These are phyloP conservation scores for Plasmodium cynomolgi DNA, from an alignment of 169 alveolate species.

Conservation along the genomic window DNA sequence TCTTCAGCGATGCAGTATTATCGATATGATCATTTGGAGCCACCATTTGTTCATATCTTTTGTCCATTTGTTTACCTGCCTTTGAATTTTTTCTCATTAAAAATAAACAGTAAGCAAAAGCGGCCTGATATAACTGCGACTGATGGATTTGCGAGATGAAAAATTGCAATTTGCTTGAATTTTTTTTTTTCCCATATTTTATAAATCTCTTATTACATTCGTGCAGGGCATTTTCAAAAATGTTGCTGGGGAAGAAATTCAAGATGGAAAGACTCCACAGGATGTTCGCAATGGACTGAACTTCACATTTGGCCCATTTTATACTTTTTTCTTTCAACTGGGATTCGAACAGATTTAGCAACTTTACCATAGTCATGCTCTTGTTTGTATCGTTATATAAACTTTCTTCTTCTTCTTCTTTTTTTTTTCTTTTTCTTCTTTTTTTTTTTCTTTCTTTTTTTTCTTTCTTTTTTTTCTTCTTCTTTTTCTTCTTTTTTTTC, in stretches of 20 bases:
- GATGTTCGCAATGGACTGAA: slow-evolving; percentile 60
- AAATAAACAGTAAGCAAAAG: slow-evolving; percentile 42
- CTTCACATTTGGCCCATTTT: slow-evolving; percentile 57
- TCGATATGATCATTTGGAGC: background rate
- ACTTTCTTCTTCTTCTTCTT: background rate
- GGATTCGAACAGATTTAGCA: slow-evolving; percentile 9
- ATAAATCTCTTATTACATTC: slow-evolving; percentile 74
- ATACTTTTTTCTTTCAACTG: slow-evolving; percentile 31
- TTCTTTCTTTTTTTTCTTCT: too few relatives aligned
- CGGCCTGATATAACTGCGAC: slow-evolving; percentile 58
- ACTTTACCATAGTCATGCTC: background rate
- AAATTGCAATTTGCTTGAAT: slow-evolving; percentile 25
- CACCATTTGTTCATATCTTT: background rate
- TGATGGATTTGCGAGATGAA: slow-evolving; percentile 68
- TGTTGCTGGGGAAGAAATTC: slow-evolving; percentile 24
- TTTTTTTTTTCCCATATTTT: slow-evolving; percentile 34
- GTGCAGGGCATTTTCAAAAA: slow-evolving; percentile 43
- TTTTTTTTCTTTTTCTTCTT: too few relatives aligned
- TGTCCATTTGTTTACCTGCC: background rate
- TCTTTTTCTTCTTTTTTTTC: too few relatives aligned
- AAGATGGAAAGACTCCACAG: slow-evolving; percentile 65
- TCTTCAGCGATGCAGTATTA: background rate
- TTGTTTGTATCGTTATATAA: slow-evolving; percentile 31
- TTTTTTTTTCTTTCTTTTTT: too few relatives aligned
- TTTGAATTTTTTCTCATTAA: background rate